A percentile compares a stretch with the other conserved stretches of the same genome.
These are phyloP conservation scores for Helminthosporium solani DNA, from an alignment of 2,329 filamentous ascomycete genomes.

Conservation along the genomic window DNA sequence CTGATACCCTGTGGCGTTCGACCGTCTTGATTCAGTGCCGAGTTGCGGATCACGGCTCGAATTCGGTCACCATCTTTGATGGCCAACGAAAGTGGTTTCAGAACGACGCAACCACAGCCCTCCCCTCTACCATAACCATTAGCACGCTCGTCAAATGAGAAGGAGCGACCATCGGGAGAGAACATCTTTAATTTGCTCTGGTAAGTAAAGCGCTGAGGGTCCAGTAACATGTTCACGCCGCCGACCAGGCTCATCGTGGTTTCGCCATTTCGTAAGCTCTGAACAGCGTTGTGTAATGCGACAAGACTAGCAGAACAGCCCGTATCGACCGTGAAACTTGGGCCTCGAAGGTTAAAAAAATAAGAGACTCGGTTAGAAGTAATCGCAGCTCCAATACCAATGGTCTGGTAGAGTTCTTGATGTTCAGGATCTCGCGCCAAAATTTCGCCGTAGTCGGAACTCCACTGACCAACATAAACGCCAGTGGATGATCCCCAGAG, in stretches of 20 bases:
- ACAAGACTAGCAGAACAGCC: slow-evolving; percentile 17
- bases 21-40: slow-evolving; percentile 11
- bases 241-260: slow-evolving; percentile 26
- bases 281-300: slow-evolving; percentile 14
- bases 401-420: neutral
- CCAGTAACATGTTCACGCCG: neutral
- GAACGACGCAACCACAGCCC: slow-evolving; percentile 20
- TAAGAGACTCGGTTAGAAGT: slow-evolving; percentile 16
- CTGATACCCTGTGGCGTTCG: slow-evolving; percentile 29
- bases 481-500: neutral
- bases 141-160: slow-evolving; percentile 22
- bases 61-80: slow-evolving; percentile 21
- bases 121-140: slow-evolving; percentile 25
- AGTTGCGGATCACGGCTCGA: slow-evolving; percentile 18
- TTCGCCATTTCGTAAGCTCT: slow-evolving; percentile 3
- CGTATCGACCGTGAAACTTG: slow-evolving; percentile 18
- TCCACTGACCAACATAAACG: neutral
- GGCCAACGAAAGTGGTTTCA: slow-evolving; percentile 21
- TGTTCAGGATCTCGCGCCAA: neutral
- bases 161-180: slow-evolving; percentile 19
- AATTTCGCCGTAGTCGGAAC: neutral
- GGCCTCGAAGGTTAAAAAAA: slow-evolving; percentile 18
- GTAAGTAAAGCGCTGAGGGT: neutral
- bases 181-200: slow-evolving; percentile 4
- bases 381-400: slow-evolving; percentile 4